These are phyloP conservation scores for Pythium apleroticum DNA, from an alignment of 352 stramenopile species.

Conservation along the genomic window DNA sequence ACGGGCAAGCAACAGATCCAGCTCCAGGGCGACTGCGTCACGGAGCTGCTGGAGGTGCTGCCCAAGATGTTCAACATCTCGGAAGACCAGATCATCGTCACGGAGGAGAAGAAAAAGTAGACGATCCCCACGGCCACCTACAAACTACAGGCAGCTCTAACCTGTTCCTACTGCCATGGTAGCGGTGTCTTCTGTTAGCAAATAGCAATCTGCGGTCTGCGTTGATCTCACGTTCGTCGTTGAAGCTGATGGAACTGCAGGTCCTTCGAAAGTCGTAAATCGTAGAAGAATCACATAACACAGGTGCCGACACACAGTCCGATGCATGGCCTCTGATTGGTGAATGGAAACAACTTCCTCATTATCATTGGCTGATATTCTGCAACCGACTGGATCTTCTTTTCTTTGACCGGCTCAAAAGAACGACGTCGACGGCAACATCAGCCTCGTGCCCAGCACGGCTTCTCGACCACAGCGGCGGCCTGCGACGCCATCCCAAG, in stretches of 20 bases:
- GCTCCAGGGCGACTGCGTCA: conserved; percentile 76
- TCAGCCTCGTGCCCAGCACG: neutral
- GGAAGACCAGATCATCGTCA: conserved; percentile 70
- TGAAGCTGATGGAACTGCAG: neutral
- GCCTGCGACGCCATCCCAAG: neutral
- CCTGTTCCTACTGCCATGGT: neutral
- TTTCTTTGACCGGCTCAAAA: conserved; percentile 1
- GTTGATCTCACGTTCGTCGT: neutral
- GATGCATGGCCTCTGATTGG: conserved; percentile 11
- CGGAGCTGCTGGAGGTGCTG: conserved; percentile 71
- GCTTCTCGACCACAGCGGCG: conserved; percentile 1
- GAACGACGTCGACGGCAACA: conserved; percentile 1
- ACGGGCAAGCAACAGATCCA: conserved; percentile 80
- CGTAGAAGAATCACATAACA: neutral
- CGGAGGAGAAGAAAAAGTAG: conserved; percentile 63
- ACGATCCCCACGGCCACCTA: neutral
- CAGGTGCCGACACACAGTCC: neutral
- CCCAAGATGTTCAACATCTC: conserved; percentile 76
- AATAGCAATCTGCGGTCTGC: conserved; percentile 1
- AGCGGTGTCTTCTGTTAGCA: neutral
- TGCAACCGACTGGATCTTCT: conserved; percentile 10
- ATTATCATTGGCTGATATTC: conserved; percentile 26
- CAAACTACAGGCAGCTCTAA: neutral
- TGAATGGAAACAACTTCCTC: neutral
- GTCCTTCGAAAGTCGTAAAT: neutral